Conservation (phyloP, 2,329 filamentous ascomycete genomes). For the Cercospora sesami region DNA sequence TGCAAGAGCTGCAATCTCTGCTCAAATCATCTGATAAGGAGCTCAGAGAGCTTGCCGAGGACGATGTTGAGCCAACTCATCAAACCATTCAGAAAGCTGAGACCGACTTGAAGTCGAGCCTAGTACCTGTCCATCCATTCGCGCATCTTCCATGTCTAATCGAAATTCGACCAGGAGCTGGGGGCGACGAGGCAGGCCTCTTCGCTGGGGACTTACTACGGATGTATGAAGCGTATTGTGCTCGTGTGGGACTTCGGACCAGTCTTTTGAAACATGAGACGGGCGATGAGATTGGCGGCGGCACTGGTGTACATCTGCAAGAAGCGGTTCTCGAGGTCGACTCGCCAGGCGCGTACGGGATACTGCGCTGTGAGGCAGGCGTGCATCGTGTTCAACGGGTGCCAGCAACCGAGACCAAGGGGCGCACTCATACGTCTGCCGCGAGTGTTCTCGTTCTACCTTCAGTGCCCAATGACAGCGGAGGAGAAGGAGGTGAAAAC, state of each 20-base stretch:
- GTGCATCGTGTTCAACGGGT: slow-evolving; percentile 95
- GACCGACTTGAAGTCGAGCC: slow-evolving; percentile 67
- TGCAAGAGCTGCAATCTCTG: slow-evolving; percentile 71
- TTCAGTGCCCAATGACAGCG: slow-evolving; percentile 64
- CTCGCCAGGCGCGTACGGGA: slow-evolving; percentile 73
- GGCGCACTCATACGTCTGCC: slow-evolving; percentile 89
- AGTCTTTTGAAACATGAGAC: slow-evolving; percentile 78
- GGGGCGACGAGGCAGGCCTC: slow-evolving; percentile 84
- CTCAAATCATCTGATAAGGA: slow-evolving; percentile 61
- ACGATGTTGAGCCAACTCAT: slow-evolving; percentile 70
- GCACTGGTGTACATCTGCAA: slow-evolving; percentile 68
- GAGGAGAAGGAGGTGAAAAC: slow-evolving; percentile 57
- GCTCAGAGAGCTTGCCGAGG: slow-evolving; percentile 59
- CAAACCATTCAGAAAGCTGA: slow-evolving; percentile 63
- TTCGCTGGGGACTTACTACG: slow-evolving; percentile 84
- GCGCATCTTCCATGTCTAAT: slow-evolving; percentile 85
- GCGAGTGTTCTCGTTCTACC: slow-evolving; percentile 91
- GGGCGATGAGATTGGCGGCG: slow-evolving; percentile 59
- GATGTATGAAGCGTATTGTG: slow-evolving; percentile 85
- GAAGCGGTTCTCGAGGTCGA: slow-evolving; percentile 87
- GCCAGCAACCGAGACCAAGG: slow-evolving; percentile 85
- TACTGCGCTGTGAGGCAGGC: slow-evolving; percentile 82
- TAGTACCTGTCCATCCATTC: slow-evolving; percentile 88
- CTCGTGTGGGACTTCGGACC: slow-evolving; percentile 64
- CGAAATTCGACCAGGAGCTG: slow-evolving; percentile 88